These are phyloP conservation scores for Ogataea haglerorum DNA, from an alignment of 805 yeast genomes.

Conservation along the genomic window DNA sequence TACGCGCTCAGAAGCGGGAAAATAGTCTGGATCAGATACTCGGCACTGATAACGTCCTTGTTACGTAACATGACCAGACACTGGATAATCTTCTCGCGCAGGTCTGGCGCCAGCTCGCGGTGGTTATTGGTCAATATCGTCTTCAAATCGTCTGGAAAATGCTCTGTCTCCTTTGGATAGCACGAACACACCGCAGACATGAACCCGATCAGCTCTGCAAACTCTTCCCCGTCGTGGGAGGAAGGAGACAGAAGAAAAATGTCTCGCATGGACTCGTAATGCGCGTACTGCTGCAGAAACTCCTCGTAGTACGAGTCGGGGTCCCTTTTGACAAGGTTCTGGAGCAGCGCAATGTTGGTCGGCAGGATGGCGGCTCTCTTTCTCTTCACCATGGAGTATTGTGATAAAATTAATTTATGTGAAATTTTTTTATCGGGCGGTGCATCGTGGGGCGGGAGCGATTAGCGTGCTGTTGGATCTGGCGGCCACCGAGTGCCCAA, in stretches of 20 bases:
- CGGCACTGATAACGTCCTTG: constrained; percentile 75
- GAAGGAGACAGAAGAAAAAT: constrained; percentile 72
- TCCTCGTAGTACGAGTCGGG: constrained; percentile 94
- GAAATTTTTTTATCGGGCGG: constrained; percentile 10
- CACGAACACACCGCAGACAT: constrained; percentile 89
- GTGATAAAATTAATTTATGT: constrained; percentile 5
- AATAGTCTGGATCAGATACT: constrained; percentile 74
- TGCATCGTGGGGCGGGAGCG: not conserved
- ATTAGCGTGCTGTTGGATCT: no score
- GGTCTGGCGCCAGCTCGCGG: constrained; percentile 73
- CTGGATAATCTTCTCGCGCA: constrained; percentile 88
- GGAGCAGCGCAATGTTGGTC: constrained; percentile 84
- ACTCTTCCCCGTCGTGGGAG: constrained; percentile 59
- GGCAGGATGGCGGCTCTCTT: constrained; percentile 93
- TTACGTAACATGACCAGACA: constrained; percentile 88
- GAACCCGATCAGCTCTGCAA: constrained; percentile 83
- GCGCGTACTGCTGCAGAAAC: constrained; percentile 86
- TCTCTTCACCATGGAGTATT: constrained; percentile 65
- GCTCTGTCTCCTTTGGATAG: constrained; percentile 82
- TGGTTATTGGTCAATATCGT: constrained; percentile 70
- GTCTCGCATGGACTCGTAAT: constrained; percentile 87
- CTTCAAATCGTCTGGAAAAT: constrained; percentile 79
- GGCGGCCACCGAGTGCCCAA: no score
- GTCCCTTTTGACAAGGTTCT: constrained; percentile 89
- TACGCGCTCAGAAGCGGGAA: constrained; percentile 82